Percentiles rank a stretch among this genome's conserved stretches.
Conservation (phyloP, 1,284 basidiomycete genomes). For the Caloboletus inedulis region DNA sequence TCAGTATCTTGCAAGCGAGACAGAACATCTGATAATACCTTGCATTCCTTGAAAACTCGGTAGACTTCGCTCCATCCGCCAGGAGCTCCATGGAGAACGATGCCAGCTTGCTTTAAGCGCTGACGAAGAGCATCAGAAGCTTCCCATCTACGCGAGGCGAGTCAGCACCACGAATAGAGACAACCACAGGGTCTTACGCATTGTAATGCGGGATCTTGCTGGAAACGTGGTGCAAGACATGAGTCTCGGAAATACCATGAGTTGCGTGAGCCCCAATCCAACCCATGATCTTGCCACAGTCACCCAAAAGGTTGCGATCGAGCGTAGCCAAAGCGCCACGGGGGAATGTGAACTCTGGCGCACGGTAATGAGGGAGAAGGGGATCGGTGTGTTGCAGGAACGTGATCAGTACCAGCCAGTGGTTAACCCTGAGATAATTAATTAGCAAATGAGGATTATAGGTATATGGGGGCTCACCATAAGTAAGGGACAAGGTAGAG, state of each 20-base stretch:
- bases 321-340: constrained; percentile 94
- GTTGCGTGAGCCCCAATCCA: constrained; percentile 81
- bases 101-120: constrained; percentile 64
- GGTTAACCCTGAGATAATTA: constrained; percentile 55
- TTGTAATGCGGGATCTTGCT: constrained; percentile 95
- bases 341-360: constrained; percentile 88
- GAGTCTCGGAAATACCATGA: constrained; percentile 91
- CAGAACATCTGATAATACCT: constrained; percentile 38
- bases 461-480: constrained; percentile 47
- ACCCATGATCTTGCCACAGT: constrained; percentile 66
- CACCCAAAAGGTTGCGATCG: constrained; percentile 85
- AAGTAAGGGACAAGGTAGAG: constrained; percentile 91
- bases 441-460: background rate
- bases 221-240: constrained; percentile 86
- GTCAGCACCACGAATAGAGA: background rate
- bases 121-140: constrained; percentile 86
- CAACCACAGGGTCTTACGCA: constrained; percentile 44
- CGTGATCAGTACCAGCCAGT: constrained; percentile 91
- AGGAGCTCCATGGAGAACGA: constrained; percentile 61
- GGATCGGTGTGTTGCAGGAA: constrained; percentile 99
- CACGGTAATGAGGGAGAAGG: constrained; percentile 90
- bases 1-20: constrained; percentile 15
- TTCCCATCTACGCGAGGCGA: constrained; percentile 64
- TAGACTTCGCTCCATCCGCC: constrained; percentile 78
- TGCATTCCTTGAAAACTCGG: constrained; percentile 74